phyloP scores from a whole-genome alignment of 257 asterid genomes.

The Fraxinus pennsylvanica region DNA sequence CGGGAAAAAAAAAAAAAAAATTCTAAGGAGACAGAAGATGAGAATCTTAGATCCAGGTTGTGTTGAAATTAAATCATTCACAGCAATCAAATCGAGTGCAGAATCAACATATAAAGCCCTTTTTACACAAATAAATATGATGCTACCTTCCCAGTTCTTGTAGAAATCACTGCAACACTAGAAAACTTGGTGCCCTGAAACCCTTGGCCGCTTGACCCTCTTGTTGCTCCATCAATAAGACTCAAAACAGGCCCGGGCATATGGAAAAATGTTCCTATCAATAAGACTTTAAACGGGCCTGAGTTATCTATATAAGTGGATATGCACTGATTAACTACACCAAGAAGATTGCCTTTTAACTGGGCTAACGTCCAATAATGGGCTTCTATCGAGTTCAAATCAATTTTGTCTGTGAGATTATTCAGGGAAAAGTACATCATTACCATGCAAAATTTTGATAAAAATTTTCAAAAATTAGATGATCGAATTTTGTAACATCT shows the following conservation, averaged over 20 bases:
- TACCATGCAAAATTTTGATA: no score
- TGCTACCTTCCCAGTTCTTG: background rate
- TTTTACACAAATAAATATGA: background rate
- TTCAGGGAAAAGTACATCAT: no score
- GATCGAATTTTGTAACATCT: no score
- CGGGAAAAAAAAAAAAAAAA: background rate
- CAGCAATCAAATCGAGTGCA: background rate
- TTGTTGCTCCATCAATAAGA: background rate
- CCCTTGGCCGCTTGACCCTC: background rate
- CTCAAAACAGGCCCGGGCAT: background rate
- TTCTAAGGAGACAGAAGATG: background rate
- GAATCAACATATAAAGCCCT: no score
- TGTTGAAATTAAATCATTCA: background rate
- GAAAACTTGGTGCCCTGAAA: background rate
- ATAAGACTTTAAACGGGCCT: background rate
- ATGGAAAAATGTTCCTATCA: background rate
- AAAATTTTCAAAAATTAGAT: no score
- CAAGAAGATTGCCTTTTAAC: no score
- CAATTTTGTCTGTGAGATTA: no score
- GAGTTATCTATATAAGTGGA: background rate
- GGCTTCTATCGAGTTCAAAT: no score
- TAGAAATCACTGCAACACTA: background rate
- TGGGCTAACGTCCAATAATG: no score
- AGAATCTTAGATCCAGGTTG: background rate
- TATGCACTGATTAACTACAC: no score